Conservation (phyloP, 225 moss, liverwort and hornwort species). For the Marchantia polymorpha region DNA sequence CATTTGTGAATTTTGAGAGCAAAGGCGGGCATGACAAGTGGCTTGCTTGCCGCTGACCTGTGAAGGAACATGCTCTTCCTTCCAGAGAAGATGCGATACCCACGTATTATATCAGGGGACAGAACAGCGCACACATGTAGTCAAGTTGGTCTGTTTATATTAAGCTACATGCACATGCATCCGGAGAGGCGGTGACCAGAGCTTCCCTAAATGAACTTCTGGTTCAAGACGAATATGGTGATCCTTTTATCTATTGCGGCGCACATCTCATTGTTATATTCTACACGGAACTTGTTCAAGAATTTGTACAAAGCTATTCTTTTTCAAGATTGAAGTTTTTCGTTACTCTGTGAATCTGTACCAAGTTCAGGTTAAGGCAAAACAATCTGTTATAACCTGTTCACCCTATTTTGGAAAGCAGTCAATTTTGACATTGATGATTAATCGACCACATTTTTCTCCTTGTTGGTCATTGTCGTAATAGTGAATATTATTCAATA, state of each 20-base stretch:
- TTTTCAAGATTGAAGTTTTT: slow-evolving; percentile 15
- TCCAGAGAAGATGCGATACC: neutral
- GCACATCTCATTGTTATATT: slow-evolving; percentile 2
- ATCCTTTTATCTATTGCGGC: neutral
- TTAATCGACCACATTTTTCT: too few species aligned
- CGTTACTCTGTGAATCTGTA: neutral
- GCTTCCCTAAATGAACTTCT: neutral
- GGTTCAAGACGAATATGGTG: neutral
- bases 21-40: slow-evolving; percentile 9
- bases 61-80: neutral
- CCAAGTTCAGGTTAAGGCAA: neutral
- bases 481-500: too few species aligned
- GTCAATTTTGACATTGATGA: too few species aligned
- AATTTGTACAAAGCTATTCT: slow-evolving; percentile 41
- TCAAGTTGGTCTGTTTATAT: slow-evolving; percentile 18
- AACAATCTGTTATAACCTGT: neutral
- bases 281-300: slow-evolving; percentile 5
- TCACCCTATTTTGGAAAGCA: too few species aligned
- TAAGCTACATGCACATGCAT: slow-evolving; percentile 3
- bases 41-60: slow-evolving; percentile 6
- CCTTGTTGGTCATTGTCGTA: too few species aligned
- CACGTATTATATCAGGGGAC: slow-evolving; percentile 14
- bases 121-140: slow-evolving; percentile 4
- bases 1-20: slow-evolving; percentile 9
- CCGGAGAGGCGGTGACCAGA: neutral